Conservation (phyloP, 108 stramenopile genomes). For the Fistulifera pelliculosa region DNA sequence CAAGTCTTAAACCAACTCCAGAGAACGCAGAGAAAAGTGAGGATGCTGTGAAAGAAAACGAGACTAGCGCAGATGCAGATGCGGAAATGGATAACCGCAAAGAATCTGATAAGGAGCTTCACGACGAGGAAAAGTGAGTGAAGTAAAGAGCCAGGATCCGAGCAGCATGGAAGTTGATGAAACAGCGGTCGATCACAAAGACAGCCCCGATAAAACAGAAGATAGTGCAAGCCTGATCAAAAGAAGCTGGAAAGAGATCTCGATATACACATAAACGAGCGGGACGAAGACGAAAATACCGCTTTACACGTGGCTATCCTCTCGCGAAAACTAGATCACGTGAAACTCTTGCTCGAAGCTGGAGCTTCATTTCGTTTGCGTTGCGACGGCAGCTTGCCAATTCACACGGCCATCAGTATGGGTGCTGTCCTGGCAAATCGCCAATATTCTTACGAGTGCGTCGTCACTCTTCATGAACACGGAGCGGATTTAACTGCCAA, state of each 20-base stretch:
- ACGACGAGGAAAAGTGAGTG: neutral
- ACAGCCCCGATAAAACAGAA: neutral
- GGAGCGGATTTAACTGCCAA: conserved; percentile 69
- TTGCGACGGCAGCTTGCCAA: conserved; percentile 75
- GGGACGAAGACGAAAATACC: conserved; percentile 85
- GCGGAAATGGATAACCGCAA: neutral
- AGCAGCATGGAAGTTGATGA: neutral
- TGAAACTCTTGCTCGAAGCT: conserved; percentile 61
- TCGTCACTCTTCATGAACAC: conserved; percentile 37
- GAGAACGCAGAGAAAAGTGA: conserved; percentile 8
- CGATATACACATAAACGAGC: conserved; percentile 56
- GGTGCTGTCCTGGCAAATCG: conserved; percentile 55
- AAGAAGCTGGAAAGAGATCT: neutral
- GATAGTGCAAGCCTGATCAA: too few species aligned
- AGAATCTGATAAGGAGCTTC: too few species aligned
- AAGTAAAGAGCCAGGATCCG: neutral
- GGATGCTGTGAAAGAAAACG: neutral
- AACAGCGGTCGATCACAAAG: neutral
- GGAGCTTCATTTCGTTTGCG: conserved; percentile 60
- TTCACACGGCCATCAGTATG: conserved; percentile 77
- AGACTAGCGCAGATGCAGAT: neutral
- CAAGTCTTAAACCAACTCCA: neutral
- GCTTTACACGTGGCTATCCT: conserved; percentile 84
- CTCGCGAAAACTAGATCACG: conserved; percentile 69
- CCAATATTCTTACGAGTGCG: conserved; percentile 68